Evolutionary conservation across 2,329 filamentous ascomycete genomes (phyloP).

Genomic region (Fusarium brevicatenulatum): DNA sequence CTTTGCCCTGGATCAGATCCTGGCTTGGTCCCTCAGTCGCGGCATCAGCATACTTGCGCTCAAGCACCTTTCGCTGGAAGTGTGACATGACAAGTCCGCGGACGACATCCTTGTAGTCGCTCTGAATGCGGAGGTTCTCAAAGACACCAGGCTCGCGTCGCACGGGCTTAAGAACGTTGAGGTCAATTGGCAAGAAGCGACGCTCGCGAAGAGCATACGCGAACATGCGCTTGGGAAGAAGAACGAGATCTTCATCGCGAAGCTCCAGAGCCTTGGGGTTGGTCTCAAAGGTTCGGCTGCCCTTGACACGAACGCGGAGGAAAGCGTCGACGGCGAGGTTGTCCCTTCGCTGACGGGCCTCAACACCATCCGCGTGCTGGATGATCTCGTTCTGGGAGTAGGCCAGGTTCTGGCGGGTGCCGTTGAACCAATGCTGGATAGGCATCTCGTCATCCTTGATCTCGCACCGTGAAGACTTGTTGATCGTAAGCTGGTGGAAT

Average conservation of each 20-base stretch:
- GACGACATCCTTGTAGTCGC: conserved; percentile 55
- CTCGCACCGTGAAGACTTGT: conserved; percentile 47
- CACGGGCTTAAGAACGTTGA: conserved; percentile 49
- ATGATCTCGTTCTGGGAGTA: conserved; percentile 50
- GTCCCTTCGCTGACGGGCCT: conserved; percentile 51
- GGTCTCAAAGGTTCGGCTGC: conserved; percentile 48
- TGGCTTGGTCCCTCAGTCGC: conserved; percentile 45
- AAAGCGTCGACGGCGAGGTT: conserved; percentile 50
- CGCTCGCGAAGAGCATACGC: conserved; percentile 54
- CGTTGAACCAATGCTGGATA: conserved; percentile 53
- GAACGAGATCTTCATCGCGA: conserved; percentile 44
- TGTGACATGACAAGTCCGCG: conserved; percentile 54
- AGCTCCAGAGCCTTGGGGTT: conserved; percentile 46
- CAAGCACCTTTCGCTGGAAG: conserved; percentile 53
- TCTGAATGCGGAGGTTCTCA: conserved; percentile 53
- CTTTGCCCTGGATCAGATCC: conserved; percentile 59
- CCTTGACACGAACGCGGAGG: conserved; percentile 49
- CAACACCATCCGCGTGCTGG: conserved; percentile 50
- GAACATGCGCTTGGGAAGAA: conserved; percentile 55
- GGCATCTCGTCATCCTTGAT: conserved; percentile 49
- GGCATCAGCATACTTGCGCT: conserved; percentile 47
- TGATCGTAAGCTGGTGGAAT: conserved; percentile 45
- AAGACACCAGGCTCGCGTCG: conserved; percentile 51
- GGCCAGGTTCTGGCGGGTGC: conserved; percentile 44
- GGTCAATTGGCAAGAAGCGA: conserved; percentile 52